These are phyloP conservation scores for Exserohilum rostratum DNA, from an alignment of 2,329 filamentous ascomycete genomes.

Conservation along the genomic window DNA sequence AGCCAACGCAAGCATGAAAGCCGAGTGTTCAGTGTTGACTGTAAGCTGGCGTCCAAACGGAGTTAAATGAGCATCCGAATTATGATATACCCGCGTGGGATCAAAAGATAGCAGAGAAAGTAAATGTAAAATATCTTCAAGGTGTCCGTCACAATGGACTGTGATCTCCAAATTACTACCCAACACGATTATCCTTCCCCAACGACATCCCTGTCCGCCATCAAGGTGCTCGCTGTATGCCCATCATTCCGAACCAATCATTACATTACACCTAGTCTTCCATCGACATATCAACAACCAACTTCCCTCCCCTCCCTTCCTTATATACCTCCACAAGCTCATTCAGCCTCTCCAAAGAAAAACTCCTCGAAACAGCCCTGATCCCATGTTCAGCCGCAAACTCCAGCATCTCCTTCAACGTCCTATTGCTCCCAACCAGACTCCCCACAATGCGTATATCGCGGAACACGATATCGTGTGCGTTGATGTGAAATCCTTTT, in stretches of 20 bases:
- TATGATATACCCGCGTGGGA: neutral
- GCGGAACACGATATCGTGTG: constrained; percentile 53
- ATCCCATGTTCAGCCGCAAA: constrained; percentile 48
- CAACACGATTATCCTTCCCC: no score
- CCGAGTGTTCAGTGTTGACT: neutral
- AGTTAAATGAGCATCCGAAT: neutral
- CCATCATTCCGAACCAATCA: neutral
- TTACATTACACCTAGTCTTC: constrained; percentile 3
- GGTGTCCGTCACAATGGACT: neutral
- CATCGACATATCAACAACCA: constrained; percentile 52
- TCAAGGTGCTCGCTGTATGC: no score
- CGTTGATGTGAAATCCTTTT: constrained; percentile 51
- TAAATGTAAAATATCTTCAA: neutral
- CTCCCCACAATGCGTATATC: constrained; percentile 53
- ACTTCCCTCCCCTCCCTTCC: constrained; percentile 53
- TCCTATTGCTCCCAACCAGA: constrained; percentile 51
- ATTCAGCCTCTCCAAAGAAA: constrained; percentile 47
- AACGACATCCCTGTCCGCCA: no score
- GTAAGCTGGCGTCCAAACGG: neutral
- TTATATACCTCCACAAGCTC: constrained; percentile 54
- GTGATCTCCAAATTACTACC: no score
- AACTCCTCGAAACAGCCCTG: constrained; percentile 45
- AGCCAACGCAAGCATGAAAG: neutral
- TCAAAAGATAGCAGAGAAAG: neutral
- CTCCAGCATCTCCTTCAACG: constrained; percentile 49